Base-by-base conservation (phyloP, 1,139 yeast genomes). In the Protomyces pachydermus region DNA sequence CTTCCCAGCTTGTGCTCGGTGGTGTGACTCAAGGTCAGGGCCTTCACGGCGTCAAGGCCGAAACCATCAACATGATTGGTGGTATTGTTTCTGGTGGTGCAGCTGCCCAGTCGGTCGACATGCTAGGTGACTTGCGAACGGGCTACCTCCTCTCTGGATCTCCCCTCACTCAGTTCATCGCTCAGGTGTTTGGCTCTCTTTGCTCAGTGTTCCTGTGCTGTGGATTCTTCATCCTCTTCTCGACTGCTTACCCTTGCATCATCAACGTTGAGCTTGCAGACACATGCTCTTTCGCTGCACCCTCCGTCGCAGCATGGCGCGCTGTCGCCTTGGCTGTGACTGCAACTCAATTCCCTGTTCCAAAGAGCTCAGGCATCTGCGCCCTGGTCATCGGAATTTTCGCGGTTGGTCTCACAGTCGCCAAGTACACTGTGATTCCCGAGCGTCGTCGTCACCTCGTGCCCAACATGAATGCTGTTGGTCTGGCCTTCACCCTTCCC, bases 391-490 rank as follows among this genome's bases (percentile, higher is more conserved):
- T 64, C 16, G 66, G 66, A 1, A 42, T 64, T 46, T 35, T 60
- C 53, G 46, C 64, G 53, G 34, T 60, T 34, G 45, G 52, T 9
- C 48, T 39, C 12, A 54, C 54, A 12, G 34, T 64, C 0, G 56
- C 48, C 53, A 64, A 64, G 53, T 60, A 64, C 57, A 51, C 52
- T 5, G 42, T 35, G 56, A 56, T 56, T 52, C 66, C 60, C 2
- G 52, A 46, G 38, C 39, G 51, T 23, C 45, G 53, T 28, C 60
- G 65, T 34, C 16, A 23, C 35, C 46, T 37, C 53, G 48, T 64
- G 10, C 66, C 66, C 12, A 64, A 64, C 61, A 60, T 64, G 60
- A 64, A 64, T 56, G 66, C 66, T 34, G 57, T 64, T 50, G 66
- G 66, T 25, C 48, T 64, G 10, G 66, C 64, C 12, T 64, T 64